Evolutionary conservation across 352 stramenopile species (phyloP).

Genomic region (Blastocystis sp.): DNA sequence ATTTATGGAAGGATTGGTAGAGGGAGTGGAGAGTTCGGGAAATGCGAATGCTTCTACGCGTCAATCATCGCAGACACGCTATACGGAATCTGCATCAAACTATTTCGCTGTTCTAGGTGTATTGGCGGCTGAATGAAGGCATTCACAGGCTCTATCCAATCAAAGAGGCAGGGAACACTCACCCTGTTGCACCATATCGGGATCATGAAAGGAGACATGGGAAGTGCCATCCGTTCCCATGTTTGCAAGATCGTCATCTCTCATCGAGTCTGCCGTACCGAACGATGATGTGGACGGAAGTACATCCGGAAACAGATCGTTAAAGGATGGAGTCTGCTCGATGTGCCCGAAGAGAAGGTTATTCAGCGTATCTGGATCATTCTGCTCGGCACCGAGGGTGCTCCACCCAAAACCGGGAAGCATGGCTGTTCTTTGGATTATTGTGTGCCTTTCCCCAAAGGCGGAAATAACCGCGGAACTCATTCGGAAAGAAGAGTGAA

Average conservation of each 20-base stretch:
- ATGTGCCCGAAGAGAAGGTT: conserved; percentile 37
- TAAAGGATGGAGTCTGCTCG: background rate
- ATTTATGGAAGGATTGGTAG: no score
- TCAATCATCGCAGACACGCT: no score
- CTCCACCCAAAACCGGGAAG: conserved; percentile 61
- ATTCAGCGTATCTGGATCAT: conserved; percentile 58
- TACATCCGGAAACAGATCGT: conserved; percentile 12
- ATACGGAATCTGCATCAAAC: no score
- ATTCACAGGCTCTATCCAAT: no score
- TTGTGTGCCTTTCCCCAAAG: background rate
- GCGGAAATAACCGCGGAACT: background rate
- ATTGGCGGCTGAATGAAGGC: no score
- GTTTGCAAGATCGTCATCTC: background rate
- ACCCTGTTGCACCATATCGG: background rate
- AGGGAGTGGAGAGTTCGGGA: no score
- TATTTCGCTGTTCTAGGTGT: no score
- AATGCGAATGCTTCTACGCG: no score
- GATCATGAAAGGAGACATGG: background rate
- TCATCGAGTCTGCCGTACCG: background rate
- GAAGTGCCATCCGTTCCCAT: background rate
- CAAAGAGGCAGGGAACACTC: no score
- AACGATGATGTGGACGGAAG: conserved; percentile 32
- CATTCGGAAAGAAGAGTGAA: background rate
- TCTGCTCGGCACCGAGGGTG: conserved; percentile 47
- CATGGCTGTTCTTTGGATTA: background rate